These are phyloP conservation scores for Chlorella ohadii DNA, from an alignment of 139 green algal species.

Conservation along the genomic window DNA sequence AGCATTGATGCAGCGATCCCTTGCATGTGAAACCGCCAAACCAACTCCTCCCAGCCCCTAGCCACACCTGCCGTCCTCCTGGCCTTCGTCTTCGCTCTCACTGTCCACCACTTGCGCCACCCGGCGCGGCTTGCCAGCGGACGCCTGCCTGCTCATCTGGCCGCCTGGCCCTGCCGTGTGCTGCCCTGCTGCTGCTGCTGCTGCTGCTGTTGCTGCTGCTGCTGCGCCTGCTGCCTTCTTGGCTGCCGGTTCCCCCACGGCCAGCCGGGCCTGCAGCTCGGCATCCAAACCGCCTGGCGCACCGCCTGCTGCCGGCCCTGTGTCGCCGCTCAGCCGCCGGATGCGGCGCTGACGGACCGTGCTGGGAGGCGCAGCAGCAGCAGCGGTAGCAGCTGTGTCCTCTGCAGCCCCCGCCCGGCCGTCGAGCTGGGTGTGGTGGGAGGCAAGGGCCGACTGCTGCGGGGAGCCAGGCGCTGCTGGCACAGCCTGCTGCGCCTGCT, in stretches of 20 bases:
- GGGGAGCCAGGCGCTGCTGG: background rate
- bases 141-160: background rate
- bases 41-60: too few species aligned
- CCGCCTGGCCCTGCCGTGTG: background rate
- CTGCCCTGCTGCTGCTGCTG: background rate
- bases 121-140: background rate
- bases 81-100: background rate
- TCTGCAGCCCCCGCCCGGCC: background rate
- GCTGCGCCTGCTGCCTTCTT: background rate
- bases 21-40: too few species aligned
- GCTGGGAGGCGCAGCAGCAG: background rate
- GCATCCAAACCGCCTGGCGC: background rate
- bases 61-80: background rate
- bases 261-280: too few species aligned
- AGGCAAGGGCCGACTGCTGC: background rate
- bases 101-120: background rate
- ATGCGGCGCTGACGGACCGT: background rate
- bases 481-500: background rate
- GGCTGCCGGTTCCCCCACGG: background rate
- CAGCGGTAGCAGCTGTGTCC: background rate
- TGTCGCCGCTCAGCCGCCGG: background rate
- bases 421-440: conserved; percentile 17
- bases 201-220: background rate
- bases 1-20: too few species aligned
- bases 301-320: background rate